A percentile compares a stretch with the other conserved stretches of the same genome.
phyloP scores from a whole-genome alignment of 1,284 basidiomycete species.

The Sparassis latifolia region DNA sequence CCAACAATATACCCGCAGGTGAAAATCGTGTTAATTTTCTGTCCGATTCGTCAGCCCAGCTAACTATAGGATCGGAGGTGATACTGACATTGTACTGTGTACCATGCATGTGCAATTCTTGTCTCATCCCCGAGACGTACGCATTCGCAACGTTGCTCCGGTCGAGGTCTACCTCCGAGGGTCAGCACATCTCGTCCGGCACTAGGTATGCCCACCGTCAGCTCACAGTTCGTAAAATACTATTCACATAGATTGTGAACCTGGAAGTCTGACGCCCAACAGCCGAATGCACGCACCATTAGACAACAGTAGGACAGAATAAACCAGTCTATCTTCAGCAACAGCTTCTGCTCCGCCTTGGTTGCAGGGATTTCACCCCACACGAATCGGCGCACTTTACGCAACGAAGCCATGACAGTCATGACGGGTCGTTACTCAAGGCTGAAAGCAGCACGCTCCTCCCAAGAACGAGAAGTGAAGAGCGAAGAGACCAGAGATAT shows the following conservation, averaged over 20 bases:
- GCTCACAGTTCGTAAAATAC: constrained; percentile 63
- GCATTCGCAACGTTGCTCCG: constrained; percentile 63
- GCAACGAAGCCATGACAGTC: not conserved
- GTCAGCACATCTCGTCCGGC: not conserved
- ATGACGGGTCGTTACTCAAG: too few relatives aligned
- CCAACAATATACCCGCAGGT: constrained; percentile 68
- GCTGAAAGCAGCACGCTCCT: too few relatives aligned
- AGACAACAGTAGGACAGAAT: constrained; percentile 65
- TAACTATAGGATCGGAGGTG: too few relatives aligned
- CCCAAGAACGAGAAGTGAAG: too few relatives aligned
- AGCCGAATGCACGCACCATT: constrained; percentile 35
- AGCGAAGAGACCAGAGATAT: too few relatives aligned
- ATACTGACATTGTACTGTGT: constrained; percentile 57
- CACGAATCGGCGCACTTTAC: constrained; percentile 20
- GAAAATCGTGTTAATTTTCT: constrained; percentile 69
- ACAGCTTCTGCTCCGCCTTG: constrained; percentile 38
- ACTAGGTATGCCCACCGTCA: not conserved
- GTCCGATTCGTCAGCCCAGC: not conserved
- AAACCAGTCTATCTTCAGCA: constrained; percentile 59
- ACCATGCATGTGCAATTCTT: constrained; percentile 66
- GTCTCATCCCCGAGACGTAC: constrained; percentile 80
- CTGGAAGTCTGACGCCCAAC: not conserved
- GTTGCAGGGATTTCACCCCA: constrained; percentile 30
- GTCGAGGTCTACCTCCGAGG: constrained; percentile 45
- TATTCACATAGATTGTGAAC: constrained; percentile 14